Evolutionary conservation across 768 basidiomycete genomes (phyloP).

Genomic region (Panus rudis): DNA sequence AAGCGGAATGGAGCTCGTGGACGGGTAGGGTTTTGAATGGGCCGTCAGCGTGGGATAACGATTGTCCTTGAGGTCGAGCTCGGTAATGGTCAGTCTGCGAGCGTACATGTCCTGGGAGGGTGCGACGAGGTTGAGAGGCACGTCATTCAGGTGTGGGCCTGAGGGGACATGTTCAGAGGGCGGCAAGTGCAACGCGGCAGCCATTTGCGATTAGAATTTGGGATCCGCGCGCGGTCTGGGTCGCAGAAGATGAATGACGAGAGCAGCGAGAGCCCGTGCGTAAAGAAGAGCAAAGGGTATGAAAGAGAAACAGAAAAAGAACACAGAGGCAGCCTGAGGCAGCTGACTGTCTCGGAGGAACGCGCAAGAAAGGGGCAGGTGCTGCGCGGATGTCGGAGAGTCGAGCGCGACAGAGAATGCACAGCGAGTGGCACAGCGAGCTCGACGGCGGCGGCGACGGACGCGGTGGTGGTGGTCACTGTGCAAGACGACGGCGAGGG

Average conservation of each 20-base stretch:
- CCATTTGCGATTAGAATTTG: slow-evolving; percentile 13
- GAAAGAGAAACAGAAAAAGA: too few species aligned
- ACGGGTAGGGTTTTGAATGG: slow-evolving; percentile 7
- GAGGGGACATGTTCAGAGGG: slow-evolving; percentile 13
- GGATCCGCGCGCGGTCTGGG: background rate
- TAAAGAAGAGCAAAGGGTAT: too few species aligned
- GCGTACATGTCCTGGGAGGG: slow-evolving; percentile 38
- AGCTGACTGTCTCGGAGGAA: too few species aligned
- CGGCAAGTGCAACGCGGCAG: slow-evolving; percentile 18
- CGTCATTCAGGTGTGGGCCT: slow-evolving; percentile 12
- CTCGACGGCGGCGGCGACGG: too few species aligned
- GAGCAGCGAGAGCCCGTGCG: too few species aligned
- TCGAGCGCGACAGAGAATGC: too few species aligned
- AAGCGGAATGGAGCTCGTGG: background rate
- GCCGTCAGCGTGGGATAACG: slow-evolving; percentile 40
- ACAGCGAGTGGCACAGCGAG: too few species aligned
- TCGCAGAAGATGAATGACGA: background rate
- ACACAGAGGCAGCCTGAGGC: too few species aligned
- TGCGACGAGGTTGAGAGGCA: slow-evolving; percentile 18
- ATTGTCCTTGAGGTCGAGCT: slow-evolving; percentile 58
- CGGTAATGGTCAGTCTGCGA: slow-evolving; percentile 45
- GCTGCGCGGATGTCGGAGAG: too few species aligned
- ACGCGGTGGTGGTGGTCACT: too few species aligned
- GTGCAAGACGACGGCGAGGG: too few species aligned
- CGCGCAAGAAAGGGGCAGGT: too few species aligned